Evolutionary conservation across 805 yeast genomes (phyloP).

Genomic region (Kazachstania viticola): DNA sequence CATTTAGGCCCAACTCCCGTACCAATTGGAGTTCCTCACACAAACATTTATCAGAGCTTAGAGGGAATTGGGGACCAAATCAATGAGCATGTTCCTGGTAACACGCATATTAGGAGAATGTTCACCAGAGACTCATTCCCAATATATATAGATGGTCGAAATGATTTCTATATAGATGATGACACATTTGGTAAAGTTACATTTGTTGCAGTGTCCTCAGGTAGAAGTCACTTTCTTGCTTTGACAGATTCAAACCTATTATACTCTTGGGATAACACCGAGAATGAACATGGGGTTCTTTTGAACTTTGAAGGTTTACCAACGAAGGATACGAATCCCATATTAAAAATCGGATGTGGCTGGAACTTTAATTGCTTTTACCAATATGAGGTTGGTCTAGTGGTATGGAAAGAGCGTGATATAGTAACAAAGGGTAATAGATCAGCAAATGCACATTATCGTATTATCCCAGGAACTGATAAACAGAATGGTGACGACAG

Average conservation of each 20-base stretch:
- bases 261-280: slow-evolving; percentile 51
- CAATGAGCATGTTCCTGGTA: slow-evolving; percentile 15
- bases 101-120: slow-evolving; percentile 20
- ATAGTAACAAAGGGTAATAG: slow-evolving; percentile 20
- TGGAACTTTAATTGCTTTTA: slow-evolving; percentile 51
- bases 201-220: slow-evolving; percentile 44
- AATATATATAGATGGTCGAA: slow-evolving; percentile 6
- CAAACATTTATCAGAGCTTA: slow-evolving; percentile 18
- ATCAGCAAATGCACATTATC: slow-evolving; percentile 30
- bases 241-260: slow-evolving; percentile 37
- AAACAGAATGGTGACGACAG: slow-evolving; percentile 23
- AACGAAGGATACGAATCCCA: slow-evolving; percentile 19
- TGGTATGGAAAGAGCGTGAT: slow-evolving; percentile 41
- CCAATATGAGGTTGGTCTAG: slow-evolving; percentile 39
- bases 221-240: slow-evolving; percentile 54
- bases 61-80: slow-evolving; percentile 12
- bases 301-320: slow-evolving; percentile 29
- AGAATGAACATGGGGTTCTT: slow-evolving; percentile 32
- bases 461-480: slow-evolving; percentile 32
- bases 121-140: slow-evolving; percentile 20
- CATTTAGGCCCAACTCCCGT: slow-evolving; percentile 13
- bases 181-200: slow-evolving; percentile 17
- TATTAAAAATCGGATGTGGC: slow-evolving; percentile 47
- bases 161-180: slow-evolving; percentile 8
- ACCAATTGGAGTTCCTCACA: slow-evolving; percentile 13